Base-by-base conservation (phyloP, 2,329 filamentous ascomycete genomes). In the Metarhizium robertsii region DNA sequence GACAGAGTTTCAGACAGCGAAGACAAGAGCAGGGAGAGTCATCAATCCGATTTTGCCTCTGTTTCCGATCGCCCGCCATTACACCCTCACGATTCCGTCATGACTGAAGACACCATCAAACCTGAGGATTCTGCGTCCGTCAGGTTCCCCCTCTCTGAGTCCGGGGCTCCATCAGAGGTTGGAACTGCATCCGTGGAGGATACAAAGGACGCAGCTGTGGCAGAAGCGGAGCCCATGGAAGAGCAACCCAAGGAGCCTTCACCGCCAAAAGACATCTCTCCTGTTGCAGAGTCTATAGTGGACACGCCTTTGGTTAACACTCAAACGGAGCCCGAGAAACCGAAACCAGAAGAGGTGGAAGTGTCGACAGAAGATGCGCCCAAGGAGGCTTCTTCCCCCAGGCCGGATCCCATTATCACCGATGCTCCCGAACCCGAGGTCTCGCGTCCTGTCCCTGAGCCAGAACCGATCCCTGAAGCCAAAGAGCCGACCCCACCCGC, bases 111-210 rank as follows among this genome's bases (percentile, higher is more conserved):
- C 50, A 67, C 62, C 4, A 67, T 73, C 51, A 70, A 67, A 50
- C 70, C 70, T 0, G 71, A 73, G 38, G 69, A 73, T 45, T 73
- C 71, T 4, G 70, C 69, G 3, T 73, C 71, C 1, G 61, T 65
- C 11, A 58, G 59, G 45, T 62, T 66, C 38, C 64, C 66, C 10
- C 30, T 62, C 6, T 64, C 66, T 13, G 69, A 65, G n/a, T 64
- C 65, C 6, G 60, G 61, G 16, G 66, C 69, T 14, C 56, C 64
- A 3, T 66, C 66, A 2, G 64, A 66, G 45, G 58, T 57, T 7
- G 65, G 64, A 29, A 62, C 64, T 2, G 58, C 54, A 20, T 62
- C 62, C 2, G 57, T 58, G 2, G 65, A 61, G 20, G 64, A 61
- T 20, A 53, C 55, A 13, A 65, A 57, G 54, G 62, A 61, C 6